phyloP scores from a whole-genome alignment of 2,329 filamentous ascomycete genomes.

The Arthrinium puccinioides region DNA sequence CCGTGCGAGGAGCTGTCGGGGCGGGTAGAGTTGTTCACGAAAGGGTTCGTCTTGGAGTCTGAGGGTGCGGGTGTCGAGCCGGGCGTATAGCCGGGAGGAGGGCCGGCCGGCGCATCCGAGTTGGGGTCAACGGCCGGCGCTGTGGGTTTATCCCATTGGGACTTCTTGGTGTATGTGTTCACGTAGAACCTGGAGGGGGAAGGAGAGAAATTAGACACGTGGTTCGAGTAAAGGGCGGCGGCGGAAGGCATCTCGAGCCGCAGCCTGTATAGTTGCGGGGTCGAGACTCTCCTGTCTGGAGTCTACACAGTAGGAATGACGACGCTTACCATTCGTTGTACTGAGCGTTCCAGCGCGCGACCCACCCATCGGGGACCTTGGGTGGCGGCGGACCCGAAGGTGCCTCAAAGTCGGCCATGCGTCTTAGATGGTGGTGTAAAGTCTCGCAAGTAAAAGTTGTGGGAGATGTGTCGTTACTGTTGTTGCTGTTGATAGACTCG shows the following conservation, averaged over 20 bases:
- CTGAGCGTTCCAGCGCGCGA: constrained; percentile 76
- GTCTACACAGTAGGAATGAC: too few relatives aligned
- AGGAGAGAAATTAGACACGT: too few relatives aligned
- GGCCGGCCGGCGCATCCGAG: constrained; percentile 41
- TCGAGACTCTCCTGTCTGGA: too few relatives aligned
- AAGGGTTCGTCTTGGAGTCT: constrained; percentile 67
- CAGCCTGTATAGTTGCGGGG: constrained; percentile 1
- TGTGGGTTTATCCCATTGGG: constrained; percentile 83
- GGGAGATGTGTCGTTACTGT: too few relatives aligned
- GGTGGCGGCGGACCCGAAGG: constrained; percentile 50
- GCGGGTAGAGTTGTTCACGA: constrained; percentile 34
- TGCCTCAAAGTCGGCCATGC: constrained; percentile 48
- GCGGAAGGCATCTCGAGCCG: too few relatives aligned
- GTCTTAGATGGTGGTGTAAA: too few relatives aligned
- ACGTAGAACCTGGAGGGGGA: constrained; percentile 70
- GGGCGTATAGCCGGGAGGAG: constrained; percentile 61
- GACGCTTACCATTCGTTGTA: constrained; percentile 69
- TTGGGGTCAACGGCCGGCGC: constrained; percentile 52
- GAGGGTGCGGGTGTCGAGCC: constrained; percentile 34
- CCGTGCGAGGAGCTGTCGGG: constrained; percentile 7
- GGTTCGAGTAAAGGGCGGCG: too few relatives aligned
- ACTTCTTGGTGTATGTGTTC: constrained; percentile 79
- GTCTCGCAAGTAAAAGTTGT: too few relatives aligned
- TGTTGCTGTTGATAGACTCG: too few relatives aligned
- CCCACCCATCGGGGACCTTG: constrained; percentile 71